Evolutionary conservation across 2,329 filamentous ascomycete genomes (phyloP).

Genomic region (Alternaria brassicicola): DNA sequence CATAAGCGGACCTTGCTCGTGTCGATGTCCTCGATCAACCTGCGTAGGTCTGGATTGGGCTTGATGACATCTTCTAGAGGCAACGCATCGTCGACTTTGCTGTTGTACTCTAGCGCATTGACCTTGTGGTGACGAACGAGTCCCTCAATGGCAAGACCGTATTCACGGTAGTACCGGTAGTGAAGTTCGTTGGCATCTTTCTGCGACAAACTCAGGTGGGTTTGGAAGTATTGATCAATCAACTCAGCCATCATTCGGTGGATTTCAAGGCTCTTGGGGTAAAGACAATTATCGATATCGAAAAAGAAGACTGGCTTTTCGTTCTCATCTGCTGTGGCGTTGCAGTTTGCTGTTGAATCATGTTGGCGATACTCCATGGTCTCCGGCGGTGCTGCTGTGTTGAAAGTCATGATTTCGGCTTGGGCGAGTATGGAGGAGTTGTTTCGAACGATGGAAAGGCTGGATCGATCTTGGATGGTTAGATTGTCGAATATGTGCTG

Average conservation of each 20-base stretch:
- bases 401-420: constrained; percentile 3
- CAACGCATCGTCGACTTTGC: constrained; percentile 91
- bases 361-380: constrained; percentile 11
- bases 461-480: background rate
- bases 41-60: constrained; percentile 74
- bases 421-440: background rate
- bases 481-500: background rate
- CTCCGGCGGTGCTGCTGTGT: constrained; percentile 12
- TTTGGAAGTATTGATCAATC: constrained; percentile 71
- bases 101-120: constrained; percentile 92
- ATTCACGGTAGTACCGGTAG: constrained; percentile 90
- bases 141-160: constrained; percentile 96
- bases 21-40: constrained; percentile 82
- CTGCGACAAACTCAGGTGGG: constrained; percentile 73
- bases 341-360: constrained; percentile 5
- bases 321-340: constrained; percentile 31
- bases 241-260: constrained; percentile 86
- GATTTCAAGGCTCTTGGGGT: constrained; percentile 83
- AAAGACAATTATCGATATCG: constrained; percentile 98
- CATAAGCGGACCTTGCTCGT: constrained; percentile 82
- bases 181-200: constrained; percentile 87
- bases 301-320: constrained; percentile 71
- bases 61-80: constrained; percentile 85
- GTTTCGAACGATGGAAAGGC: background rate
- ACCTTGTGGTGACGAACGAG: constrained; percentile 94